Evolutionary conservation across 2,329 filamentous ascomycete species (phyloP).

Genomic region (Penicillium polonicum): DNA sequence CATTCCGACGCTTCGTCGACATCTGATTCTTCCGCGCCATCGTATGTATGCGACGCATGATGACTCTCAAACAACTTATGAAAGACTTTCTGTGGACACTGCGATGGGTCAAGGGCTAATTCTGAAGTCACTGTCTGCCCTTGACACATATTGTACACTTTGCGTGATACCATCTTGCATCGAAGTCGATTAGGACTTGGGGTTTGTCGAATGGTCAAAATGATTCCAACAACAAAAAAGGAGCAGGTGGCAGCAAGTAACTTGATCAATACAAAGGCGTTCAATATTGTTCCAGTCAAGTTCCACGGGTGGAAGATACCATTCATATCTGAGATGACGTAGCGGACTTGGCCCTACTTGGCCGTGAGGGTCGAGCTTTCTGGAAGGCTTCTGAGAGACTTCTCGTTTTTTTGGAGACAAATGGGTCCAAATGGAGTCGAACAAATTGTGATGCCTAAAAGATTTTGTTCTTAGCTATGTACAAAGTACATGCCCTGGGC

Average conservation of each 20-base stretch:
- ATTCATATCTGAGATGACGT: slow-evolving; percentile 6
- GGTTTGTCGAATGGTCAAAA: slow-evolving; percentile 9
- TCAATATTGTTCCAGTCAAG: not conserved
- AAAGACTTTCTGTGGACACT: slow-evolving; percentile 56
- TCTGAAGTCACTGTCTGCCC: slow-evolving; percentile 57
- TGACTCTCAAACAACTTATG: slow-evolving; percentile 54
- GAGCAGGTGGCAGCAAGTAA: not conserved
- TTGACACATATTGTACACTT: slow-evolving; percentile 55
- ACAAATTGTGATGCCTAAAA: slow-evolving; percentile 5
- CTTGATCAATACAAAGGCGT: not conserved
- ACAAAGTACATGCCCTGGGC: too few species aligned
- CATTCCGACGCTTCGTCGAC: slow-evolving; percentile 19
- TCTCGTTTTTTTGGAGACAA: not conserved
- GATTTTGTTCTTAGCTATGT: too few species aligned
- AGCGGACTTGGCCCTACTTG: not conserved
- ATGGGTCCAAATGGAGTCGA: not conserved
- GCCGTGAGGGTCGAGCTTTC: not conserved
- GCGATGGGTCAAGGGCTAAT: slow-evolving; percentile 54
- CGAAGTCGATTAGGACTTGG: slow-evolving; percentile 15
- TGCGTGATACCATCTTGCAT: slow-evolving; percentile 44
- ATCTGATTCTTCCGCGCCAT: slow-evolving; percentile 25
- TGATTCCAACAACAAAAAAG: not conserved
- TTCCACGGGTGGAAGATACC: slow-evolving; percentile 1
- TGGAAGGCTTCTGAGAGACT: not conserved
- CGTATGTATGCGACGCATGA: not conserved